Evolutionary conservation across 2,329 filamentous ascomycete genomes (phyloP).

Genomic region (Lasiodiplodia theobromae): DNA sequence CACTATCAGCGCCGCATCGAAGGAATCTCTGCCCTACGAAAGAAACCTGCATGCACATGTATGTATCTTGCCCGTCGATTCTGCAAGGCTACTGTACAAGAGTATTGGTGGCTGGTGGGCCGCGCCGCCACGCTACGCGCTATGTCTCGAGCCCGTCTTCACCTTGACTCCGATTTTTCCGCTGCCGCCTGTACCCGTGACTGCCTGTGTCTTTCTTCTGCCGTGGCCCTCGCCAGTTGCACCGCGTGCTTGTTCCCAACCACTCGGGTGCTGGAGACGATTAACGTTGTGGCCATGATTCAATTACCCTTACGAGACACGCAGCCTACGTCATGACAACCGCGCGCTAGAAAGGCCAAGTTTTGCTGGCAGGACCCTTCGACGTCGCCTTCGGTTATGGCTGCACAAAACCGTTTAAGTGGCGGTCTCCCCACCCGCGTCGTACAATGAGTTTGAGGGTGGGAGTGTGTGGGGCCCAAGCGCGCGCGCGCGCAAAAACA

Average conservation of each 20-base stretch:
- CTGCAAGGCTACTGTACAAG: constrained; percentile 47
- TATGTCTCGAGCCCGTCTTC: constrained; percentile 9
- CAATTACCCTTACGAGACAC: constrained; percentile 19
- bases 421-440: constrained; percentile 9
- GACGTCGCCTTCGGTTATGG: background rate
- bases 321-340: constrained; percentile 21
- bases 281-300: background rate
- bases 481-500: background rate
- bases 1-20: constrained; percentile 13
- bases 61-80: constrained; percentile 34
- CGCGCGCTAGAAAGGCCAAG: constrained; percentile 19
- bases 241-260: background rate
- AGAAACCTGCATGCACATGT: constrained; percentile 20
- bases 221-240: background rate
- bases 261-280: background rate
- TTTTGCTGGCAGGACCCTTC: constrained; percentile 6
- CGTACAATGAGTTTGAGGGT: background rate
- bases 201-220: constrained; percentile 5
- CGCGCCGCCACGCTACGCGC: constrained; percentile 22
- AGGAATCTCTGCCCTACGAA: constrained; percentile 30
- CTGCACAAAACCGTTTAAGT: constrained; percentile 23
- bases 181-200: constrained; percentile 9
- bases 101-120: constrained; percentile 47
- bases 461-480: background rate
- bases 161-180: constrained; percentile 17